Evolutionary conservation across 495 filamentous ascomycete species (phyloP), one percentile per base, ranked within the genome.

Genomic region (Penicillium dipodomyicola): DNA sequence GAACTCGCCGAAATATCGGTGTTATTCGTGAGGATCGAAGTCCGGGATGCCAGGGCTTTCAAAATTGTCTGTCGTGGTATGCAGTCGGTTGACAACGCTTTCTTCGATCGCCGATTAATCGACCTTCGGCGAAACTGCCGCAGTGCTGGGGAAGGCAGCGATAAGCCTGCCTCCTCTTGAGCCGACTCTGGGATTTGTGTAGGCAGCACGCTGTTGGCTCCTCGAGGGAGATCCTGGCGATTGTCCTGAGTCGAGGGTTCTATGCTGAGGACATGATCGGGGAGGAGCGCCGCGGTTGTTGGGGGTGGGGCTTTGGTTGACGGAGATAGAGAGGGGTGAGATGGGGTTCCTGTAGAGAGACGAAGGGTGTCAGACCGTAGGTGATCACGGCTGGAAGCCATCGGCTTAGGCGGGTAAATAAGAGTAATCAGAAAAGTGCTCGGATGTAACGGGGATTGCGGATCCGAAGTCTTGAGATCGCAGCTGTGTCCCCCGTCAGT

Each of bases 1-100:
- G 77, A 50, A 42, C 56, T 71, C 62, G 73, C 62, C 60, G 73
- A 67, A 53, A 76, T 67, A 29, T 79, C 79, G 29, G 82, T 54
- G 53, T 82, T 85, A 57, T 81, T 80, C 64, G 73, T 82, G 33
- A 55, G 17, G n/a, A 67, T 57, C 42, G 84, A 84, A 20, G 84
- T 80, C 30, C 86, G 81, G 17, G 90, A 91, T 35, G 88, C 89
- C 51, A 95, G 72, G n/a, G 90, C 89, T 67, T 94, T 93, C 74
- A 94, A 84, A 65, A 96, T 86, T 22, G 89, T 93, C 72, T 93
- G 91, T 25, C 87, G 84, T 23, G 91, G 89, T 55, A 93, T 81
- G 30, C 84, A 82, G 59, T 91, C 87, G 56, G 85, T 80, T 12
- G 88, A 88, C 40, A 84, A 75, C 10, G 82, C 76, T 77, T 80